phyloP scores from a whole-genome alignment of 2,329 filamentous ascomycete species.

The Paracamarosporium sp. region DNA sequence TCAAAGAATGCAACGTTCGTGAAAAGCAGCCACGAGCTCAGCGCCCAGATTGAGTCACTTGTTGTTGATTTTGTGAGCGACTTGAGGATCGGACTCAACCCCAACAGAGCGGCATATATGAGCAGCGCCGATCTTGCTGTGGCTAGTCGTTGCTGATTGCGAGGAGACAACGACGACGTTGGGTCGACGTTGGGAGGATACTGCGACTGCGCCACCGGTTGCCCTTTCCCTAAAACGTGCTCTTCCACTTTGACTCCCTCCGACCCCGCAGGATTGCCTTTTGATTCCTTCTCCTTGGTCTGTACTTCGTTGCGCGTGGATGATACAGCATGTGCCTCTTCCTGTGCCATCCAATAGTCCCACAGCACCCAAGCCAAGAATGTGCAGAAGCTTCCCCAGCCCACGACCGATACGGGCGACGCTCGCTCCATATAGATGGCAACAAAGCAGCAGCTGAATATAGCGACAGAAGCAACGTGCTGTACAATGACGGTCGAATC shows the following conservation, averaged over 20 bases:
- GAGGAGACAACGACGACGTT: slow-evolving; percentile 54
- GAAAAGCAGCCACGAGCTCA: slow-evolving; percentile 89
- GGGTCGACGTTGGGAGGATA: slow-evolving; percentile 45
- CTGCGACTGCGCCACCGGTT: slow-evolving; percentile 47
- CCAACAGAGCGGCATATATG: slow-evolving; percentile 91
- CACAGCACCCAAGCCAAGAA: slow-evolving; percentile 88
- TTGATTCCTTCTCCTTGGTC: slow-evolving; percentile 22
- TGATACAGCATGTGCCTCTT: slow-evolving; percentile 61
- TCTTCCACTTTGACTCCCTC: slow-evolving; percentile 21
- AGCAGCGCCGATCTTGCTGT: slow-evolving; percentile 92
- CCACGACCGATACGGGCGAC: slow-evolving; percentile 87
- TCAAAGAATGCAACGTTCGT: slow-evolving; percentile 99
- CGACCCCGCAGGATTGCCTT: slow-evolving; percentile 30
- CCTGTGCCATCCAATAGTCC: slow-evolving; percentile 86
- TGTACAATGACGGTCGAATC: slow-evolving; percentile 97
- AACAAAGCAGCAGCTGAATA: slow-evolving; percentile 93
- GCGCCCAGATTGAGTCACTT: slow-evolving; percentile 95
- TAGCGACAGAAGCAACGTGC: slow-evolving; percentile 91
- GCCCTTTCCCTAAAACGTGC: slow-evolving; percentile 21
- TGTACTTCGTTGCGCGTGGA: slow-evolving; percentile 23
- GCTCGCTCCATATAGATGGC: slow-evolving; percentile 87
- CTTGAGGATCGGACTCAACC: slow-evolving; percentile 92
- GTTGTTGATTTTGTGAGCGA: slow-evolving; percentile 94
- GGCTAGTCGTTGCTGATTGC: slow-evolving; percentile 70
- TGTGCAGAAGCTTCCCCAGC: slow-evolving; percentile 82